These are phyloP conservation scores for Nicotiana tomentosiformis DNA, from an alignment of 257 asterid genomes.

Conservation along the genomic window DNA sequence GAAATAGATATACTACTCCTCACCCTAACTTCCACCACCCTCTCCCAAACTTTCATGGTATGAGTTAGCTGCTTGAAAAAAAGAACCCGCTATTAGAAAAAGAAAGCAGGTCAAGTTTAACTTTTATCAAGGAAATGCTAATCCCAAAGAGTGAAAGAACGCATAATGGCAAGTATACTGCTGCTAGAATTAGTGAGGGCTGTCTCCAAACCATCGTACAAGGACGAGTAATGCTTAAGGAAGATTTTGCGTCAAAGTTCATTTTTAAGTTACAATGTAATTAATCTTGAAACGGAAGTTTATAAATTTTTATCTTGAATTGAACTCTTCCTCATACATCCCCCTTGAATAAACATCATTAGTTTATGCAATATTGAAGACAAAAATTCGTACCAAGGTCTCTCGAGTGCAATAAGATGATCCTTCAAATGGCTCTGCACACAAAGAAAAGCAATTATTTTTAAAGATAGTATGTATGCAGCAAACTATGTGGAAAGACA, in stretches of 20 bases:
- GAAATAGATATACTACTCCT: no score
- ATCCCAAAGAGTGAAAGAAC: background rate
- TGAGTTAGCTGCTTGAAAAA: no score
- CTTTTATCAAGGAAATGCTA: background rate
- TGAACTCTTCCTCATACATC: background rate
- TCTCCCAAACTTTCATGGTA: no score
- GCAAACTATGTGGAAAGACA: background rate
- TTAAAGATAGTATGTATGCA: background rate
- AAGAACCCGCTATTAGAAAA: background rate
- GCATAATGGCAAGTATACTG: background rate
- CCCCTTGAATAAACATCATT: background rate
- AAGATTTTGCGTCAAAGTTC: background rate
- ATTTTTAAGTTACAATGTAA: background rate
- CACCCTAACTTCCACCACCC: no score
- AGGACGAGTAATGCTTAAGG: background rate
- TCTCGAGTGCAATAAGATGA: slow-evolving; percentile 57
- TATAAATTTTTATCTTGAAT: background rate
- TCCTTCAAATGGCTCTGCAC: slow-evolving; percentile 86
- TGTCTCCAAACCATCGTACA: no score
- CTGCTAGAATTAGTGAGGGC: background rate
- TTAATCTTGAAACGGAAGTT: background rate
- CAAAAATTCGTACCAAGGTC: slow-evolving; percentile 47
- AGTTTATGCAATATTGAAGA: background rate
- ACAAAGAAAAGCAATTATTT: slow-evolving; percentile 17
- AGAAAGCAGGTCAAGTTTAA: background rate